Conservation (phyloP, 257 asterid genomes). For the Solanum medicagineum region DNA sequence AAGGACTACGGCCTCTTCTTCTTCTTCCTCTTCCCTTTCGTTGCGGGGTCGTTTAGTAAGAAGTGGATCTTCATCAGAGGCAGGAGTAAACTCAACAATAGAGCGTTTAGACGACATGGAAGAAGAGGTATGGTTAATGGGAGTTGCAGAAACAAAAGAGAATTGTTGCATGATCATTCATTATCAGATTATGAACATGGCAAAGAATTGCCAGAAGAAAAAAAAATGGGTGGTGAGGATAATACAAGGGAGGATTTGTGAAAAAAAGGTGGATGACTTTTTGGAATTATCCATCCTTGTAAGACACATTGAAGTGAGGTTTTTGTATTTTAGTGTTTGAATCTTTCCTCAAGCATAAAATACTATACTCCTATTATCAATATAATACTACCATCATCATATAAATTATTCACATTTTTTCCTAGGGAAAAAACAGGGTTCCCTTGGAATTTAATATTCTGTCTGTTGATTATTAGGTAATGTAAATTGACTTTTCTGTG, state of each 20-base stretch:
- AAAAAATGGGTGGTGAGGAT: not conserved
- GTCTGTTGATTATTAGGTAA: not conserved
- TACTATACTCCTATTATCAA: not conserved
- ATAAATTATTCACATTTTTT: not conserved
- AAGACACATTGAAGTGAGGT: not conserved
- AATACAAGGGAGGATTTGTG: not conserved
- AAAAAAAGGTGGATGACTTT: not conserved
- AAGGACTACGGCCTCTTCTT: not conserved
- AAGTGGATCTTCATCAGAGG: not conserved
- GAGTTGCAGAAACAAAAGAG: not conserved
- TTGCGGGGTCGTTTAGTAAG: not conserved
- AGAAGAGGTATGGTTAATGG: not conserved
- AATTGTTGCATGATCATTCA: not conserved
- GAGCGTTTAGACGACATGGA: constrained; percentile 5
- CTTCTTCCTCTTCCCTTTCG: constrained; percentile 3
- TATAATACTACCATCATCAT: not conserved
- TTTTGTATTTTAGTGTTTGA: not conserved
- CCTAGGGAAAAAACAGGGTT: not conserved
- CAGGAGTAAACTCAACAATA: not conserved
- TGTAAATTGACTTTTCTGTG: not conserved
- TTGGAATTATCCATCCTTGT: constrained; percentile 1
- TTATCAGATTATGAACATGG: not conserved
- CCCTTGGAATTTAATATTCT: not conserved
- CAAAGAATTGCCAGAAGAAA: not conserved
- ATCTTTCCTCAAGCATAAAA: not conserved